These are phyloP conservation scores for Jimgerdemannia flammicorona DNA, from an alignment of 192 early-diverging fungal species.

Conservation along the genomic window DNA sequence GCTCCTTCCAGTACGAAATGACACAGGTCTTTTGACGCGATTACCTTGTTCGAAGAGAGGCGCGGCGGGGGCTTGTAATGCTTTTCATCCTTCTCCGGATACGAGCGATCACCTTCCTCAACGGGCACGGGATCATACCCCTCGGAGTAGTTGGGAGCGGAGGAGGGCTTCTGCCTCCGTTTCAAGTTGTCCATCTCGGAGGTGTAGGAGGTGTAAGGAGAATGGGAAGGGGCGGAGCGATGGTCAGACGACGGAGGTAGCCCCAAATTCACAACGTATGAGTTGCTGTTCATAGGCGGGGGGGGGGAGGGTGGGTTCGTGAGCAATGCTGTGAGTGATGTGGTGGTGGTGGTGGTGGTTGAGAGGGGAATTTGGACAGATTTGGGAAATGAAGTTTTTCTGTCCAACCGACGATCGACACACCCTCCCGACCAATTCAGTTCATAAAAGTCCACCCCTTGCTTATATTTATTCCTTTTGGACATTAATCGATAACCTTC, in stretches of 20 bases:
- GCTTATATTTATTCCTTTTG: no score
- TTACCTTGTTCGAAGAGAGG: slow-evolving; percentile 48
- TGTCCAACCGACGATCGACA: no score
- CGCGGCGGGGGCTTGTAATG: slow-evolving; percentile 16
- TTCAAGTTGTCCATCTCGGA: slow-evolving; percentile 22
- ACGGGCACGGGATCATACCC: not conserved
- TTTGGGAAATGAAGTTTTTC: no score
- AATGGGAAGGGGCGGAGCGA: not conserved
- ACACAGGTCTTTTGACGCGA: no score
- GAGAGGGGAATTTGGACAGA: no score
- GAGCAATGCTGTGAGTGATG: no score
- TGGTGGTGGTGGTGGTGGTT: no score
- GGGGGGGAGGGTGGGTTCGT: not conserved
- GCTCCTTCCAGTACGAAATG: no score
- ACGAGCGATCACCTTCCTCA: not conserved
- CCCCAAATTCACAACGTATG: not conserved
- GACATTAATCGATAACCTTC: no score
- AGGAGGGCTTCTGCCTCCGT: slow-evolving; percentile 18
- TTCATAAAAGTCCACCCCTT: no score
- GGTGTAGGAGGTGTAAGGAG: not conserved
- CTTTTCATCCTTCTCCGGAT: slow-evolving; percentile 3
- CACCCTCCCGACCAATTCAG: no score
- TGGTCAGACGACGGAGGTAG: not conserved
- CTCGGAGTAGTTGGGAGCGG: slow-evolving; percentile 2
- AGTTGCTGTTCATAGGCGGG: not conserved